Evolutionary conservation across 352 stramenopile species (phyloP), one percentile per base, ranked within the genome.

Genomic region (Discostella stelligera): DNA sequence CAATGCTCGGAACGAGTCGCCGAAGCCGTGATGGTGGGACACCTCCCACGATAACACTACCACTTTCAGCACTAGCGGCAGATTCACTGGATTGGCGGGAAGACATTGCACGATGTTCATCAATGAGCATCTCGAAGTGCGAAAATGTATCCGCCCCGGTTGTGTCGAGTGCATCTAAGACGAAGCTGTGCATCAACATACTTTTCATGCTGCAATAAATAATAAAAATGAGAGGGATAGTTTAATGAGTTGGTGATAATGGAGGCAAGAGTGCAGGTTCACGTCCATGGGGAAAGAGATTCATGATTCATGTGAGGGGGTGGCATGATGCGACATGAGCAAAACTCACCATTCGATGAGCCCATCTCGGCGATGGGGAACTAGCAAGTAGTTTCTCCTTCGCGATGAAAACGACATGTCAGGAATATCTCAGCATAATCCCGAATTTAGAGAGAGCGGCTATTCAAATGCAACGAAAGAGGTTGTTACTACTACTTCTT

Each of bases 71-170:
- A 25, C 5, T 59, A 46, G 77, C 62, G 20, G 23, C 20, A 2
- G 65, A 7, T 4, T 72, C 59, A 58, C 67, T 53, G 50, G 77
- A 54, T 41, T 41, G 32, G 3, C 9, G 32, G 32, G 32, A 41
- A 8, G 41, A 60, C 69, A 79, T 76, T 53, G 55, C n/a, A 30
- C 77, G 65, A 79, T 95, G 89, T 80, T 94, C 89, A n/a, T 94
- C 82, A 58, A 95, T 91, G 16, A 95, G 76, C 56, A 91, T 78
- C 79, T 95, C 90, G 67, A 95, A 93, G 71, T 93, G 89, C 3
- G 61, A 77, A 77, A 93, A 94, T 10, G 90, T 94, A 76, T 93
- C 85, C 8, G 74, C 79, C 5, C 74, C 89, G 13, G 87, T 94
- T n/a, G 74, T 87, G 27, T 91, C 88, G 30, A 93, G 70, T 9